Percentiles rank a stretch among this genome's conserved stretches.
Evolutionary conservation across 495 filamentous ascomycete species (phyloP).

Genomic region (Jackrogersella multiformis): DNA sequence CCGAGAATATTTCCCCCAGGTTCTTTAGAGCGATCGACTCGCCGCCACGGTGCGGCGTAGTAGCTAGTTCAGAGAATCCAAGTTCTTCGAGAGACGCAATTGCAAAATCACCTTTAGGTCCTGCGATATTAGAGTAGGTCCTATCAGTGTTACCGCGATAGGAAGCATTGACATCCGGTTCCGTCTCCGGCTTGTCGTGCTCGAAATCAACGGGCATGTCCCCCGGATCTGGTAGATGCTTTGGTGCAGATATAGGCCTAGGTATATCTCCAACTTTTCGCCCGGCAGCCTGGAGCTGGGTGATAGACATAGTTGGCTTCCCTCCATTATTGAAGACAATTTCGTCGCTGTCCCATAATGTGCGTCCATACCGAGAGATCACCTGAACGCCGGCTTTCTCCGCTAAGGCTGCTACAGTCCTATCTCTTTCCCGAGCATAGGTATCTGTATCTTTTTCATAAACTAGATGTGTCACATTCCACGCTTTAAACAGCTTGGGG

Average conservation of each 20-base stretch:
- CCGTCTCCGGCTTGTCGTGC: constrained; percentile 54
- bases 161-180: constrained; percentile 64
- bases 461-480: constrained; percentile 74
- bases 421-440: constrained; percentile 70
- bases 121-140: constrained; percentile 66
- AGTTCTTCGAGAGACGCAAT: constrained; percentile 70
- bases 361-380: constrained; percentile 66
- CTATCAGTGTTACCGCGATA: constrained; percentile 57
- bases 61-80: constrained; percentile 63
- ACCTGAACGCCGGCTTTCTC: constrained; percentile 71
- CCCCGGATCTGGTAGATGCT: constrained; percentile 67
- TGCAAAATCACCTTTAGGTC: constrained; percentile 68
- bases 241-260: constrained; percentile 63
- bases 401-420: constrained; percentile 61
- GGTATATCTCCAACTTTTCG: constrained; percentile 62
- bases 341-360: constrained; percentile 73
- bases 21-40: constrained; percentile 65
- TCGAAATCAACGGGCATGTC: constrained; percentile 64
- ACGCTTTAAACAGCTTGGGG: constrained; percentile 71
- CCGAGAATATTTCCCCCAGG: constrained; percentile 60
- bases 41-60: constrained; percentile 69
- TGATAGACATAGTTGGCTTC: constrained; percentile 75
- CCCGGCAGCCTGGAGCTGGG: constrained; percentile 63
- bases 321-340: constrained; percentile 68
- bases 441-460: constrained; percentile 80